Percentiles rank a stretch among this genome's conserved stretches.
phyloP scores from a whole-genome alignment of 257 asterid species.

The Mentha longifolia region DNA sequence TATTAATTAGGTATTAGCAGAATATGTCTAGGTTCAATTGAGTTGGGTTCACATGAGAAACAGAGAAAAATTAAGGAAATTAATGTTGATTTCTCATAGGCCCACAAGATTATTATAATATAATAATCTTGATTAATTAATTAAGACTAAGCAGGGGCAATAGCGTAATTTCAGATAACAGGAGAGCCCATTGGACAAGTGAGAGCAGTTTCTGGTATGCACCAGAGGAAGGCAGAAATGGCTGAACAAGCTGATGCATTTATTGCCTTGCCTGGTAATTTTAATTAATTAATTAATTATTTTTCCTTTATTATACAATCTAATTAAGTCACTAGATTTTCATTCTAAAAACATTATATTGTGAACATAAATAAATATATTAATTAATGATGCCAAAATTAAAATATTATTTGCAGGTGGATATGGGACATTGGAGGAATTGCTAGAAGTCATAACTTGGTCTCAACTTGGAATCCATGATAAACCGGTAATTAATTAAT shows the following conservation, averaged over 20 bases:
- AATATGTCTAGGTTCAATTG: no score
- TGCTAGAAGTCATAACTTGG: slow-evolving; percentile 94
- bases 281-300: no score
- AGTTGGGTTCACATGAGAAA: no score
- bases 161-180: slow-evolving; percentile 52
- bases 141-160: background rate
- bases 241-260: slow-evolving; percentile 94
- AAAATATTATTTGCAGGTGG: slow-evolving; percentile 65
- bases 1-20: no score
- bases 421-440: slow-evolving; percentile 92
- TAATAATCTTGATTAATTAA: no score
- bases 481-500: slow-evolving; percentile 70
- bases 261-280: slow-evolving; percentile 81
- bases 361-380: no score
- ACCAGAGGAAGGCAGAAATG: slow-evolving; percentile 97
- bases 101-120: no score
- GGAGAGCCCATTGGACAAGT: slow-evolving; percentile 96
- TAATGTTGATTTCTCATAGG: background rate
- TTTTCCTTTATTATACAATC: no score
- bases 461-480: slow-evolving; percentile 95
- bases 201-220: slow-evolving; percentile 88
- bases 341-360: no score
- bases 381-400: no score
- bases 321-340: no score
- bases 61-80: no score